Base-by-base conservation (phyloP, 176 grass and related monocot genomes). In the Bothriochloa decipiens region DNA sequence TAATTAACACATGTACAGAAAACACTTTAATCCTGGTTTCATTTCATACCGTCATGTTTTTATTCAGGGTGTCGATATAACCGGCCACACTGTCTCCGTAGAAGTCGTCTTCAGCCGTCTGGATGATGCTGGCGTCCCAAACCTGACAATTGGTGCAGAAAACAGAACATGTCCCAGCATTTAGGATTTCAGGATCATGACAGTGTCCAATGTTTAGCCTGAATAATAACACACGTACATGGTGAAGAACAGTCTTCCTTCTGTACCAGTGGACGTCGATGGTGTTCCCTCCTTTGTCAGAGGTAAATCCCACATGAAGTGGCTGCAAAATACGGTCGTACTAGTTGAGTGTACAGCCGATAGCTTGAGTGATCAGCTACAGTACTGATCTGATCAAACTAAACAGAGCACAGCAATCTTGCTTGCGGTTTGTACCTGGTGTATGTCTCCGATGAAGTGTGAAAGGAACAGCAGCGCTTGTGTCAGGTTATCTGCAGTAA, bases 381-480 rank as follows among this genome's bases (percentile, higher is more conserved):
- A n/a, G 2, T 36, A 18, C 16, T 64, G 12, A 62, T 11, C 23
- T 13, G 7, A 53, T 22, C 8, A 35, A 16, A 55, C 26, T 4
- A 28, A 18, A 9, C 72, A 55, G 72, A 36, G 46, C 49, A 71
- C 33, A 15, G 1, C 3, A 11, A 55, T 61, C 11, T 11, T 12
- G 27, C 17, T 41, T 29, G 3, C 20, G 1, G 40, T 47, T 66
- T 43, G 3, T 87, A 91, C 92, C 89, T 90, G 89, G 83, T 94
- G 92, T 60, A 94, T 73, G 47, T 92, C 89, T 35, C 92, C 92
- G 2, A 92, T 74, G 75, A 94, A 90, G 81, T 94, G 92, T 17
- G 92, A 76, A 29, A 92, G 92, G 85, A 94, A 94, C 20, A 92
- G 17, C 4, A 94, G 92, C 4, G 89, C 87, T 77, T 94, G 87